Evolutionary conservation across 805 yeast species (phyloP), one percentile per base, ranked within the genome.

Genomic region (Hanseniaspora meyeri): DNA sequence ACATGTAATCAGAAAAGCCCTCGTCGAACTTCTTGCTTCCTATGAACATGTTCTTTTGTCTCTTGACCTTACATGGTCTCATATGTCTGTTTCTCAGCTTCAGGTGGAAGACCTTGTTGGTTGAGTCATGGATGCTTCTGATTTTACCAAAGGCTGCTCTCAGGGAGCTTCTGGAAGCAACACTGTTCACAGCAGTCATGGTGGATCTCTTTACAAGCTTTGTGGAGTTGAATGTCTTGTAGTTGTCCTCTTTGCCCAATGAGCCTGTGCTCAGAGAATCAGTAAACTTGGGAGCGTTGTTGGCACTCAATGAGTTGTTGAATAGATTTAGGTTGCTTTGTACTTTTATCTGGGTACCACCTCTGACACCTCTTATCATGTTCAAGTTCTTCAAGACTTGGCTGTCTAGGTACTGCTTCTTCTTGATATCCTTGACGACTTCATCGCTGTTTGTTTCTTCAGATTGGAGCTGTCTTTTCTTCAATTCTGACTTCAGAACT

Each of bases 21-120:
- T 38, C 47, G 24, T 53, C 20, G 32, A 53, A 53, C 36, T 46
- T 46, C 8, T 31, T 53, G 3, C 29, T 36, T 12, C 31, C 20
- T 19, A 20, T 24, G 31, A 38, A 31, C n/a, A 43, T 43, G 17
- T 53, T 46, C 36, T 53, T 42, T 14, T 36, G 47, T 39, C 51
- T 45, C 24, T 37, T 53, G 4, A 53, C 57, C 14, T 53, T 53
- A 46, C 47, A 46, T 17, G 57, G 57, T 53, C 57, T 53, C 51
- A 53, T 53, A 20, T 46, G 57, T 46, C 51, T 53, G 14, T 53
- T 32, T 53, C 47, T 53, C 20, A 53, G 31, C 27, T 27, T 53
- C 14, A 46, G 16, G 3, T 53, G 43, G 20, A 53, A 53, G 17
- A 9, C 5, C n/a, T 29, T 14, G 29, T 46, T 29, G 27, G 43